Evolutionary conservation across 352 stramenopile species (phyloP).

Genomic region (Phytophthora agathidicida): DNA sequence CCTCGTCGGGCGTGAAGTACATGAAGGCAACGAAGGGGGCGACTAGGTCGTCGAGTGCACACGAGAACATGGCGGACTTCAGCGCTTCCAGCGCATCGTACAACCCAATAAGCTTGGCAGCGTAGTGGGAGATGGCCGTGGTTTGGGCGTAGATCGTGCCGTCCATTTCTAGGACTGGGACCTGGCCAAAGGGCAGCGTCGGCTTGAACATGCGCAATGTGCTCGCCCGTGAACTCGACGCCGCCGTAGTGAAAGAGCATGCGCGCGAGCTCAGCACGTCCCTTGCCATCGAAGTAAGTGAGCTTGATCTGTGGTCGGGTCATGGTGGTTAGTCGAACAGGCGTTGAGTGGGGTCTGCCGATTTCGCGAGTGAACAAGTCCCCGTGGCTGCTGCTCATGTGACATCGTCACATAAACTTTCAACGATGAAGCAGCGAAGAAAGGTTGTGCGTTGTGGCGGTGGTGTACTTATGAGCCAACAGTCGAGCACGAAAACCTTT

Average conservation of each 20-base stretch:
- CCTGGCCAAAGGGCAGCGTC: constrained; percentile 44
- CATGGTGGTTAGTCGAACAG: constrained; percentile 19
- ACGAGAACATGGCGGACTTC: constrained; percentile 36
- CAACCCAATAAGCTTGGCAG: constrained; percentile 38
- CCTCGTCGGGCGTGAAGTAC: constrained; percentile 41
- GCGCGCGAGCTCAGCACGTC: constrained; percentile 53
- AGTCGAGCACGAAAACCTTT: too few species aligned
- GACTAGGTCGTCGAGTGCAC: constrained; percentile 22
- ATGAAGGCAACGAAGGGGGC: constrained; percentile 23
- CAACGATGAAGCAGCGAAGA: too few species aligned
- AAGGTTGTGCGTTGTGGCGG: too few species aligned
- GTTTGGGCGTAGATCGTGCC: constrained; percentile 43
- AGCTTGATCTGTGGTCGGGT: constrained; percentile 47
- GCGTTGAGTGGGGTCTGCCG: too few species aligned
- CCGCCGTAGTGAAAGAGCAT: constrained; percentile 49
- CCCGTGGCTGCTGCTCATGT: too few species aligned
- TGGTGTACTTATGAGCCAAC: too few species aligned
- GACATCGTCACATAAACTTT: too few species aligned
- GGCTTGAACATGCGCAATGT: constrained; percentile 33
- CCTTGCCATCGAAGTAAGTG: constrained; percentile 64
- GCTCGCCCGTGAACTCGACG: constrained; percentile 43
- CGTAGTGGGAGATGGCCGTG: constrained; percentile 50
- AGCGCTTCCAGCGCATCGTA: constrained; percentile 39
- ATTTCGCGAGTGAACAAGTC: too few species aligned
- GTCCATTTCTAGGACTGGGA: constrained; percentile 47